A percentile compares a stretch with the other conserved stretches of the same genome.
phyloP scores from a whole-genome alignment of 2,329 filamentous ascomycete genomes.

The Penicillium crustosum region DNA sequence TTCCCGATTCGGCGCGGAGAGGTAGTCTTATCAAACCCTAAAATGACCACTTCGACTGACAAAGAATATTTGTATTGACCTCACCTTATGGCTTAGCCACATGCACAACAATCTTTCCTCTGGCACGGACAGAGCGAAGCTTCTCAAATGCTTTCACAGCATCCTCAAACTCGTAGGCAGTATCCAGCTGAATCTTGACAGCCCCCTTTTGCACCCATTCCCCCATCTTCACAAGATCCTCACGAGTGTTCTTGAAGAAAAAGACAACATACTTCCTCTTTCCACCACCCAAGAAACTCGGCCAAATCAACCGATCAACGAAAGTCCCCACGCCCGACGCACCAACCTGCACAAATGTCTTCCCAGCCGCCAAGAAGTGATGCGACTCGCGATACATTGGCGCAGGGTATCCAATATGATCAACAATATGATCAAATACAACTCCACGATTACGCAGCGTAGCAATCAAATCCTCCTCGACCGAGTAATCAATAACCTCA shows the following conservation, averaged over 20 bases:
- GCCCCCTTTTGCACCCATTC: slow-evolving; percentile 60
- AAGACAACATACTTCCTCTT: slow-evolving; percentile 38
- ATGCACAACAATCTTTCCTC: slow-evolving; percentile 59
- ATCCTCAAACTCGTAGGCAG: slow-evolving; percentile 56
- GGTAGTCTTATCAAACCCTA: neutral
- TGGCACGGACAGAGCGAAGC: slow-evolving; percentile 55
- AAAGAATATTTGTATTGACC: neutral
- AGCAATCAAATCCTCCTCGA: slow-evolving; percentile 46
- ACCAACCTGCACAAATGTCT: slow-evolving; percentile 55
- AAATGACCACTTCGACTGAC: neutral
- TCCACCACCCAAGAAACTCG: slow-evolving; percentile 52
- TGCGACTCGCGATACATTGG: slow-evolving; percentile 55
- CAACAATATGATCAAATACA: slow-evolving; percentile 55
- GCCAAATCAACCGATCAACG: slow-evolving; percentile 43
- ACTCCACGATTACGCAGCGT: slow-evolving; percentile 48
- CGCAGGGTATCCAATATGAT: slow-evolving; percentile 51
- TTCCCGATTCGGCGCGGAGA: slow-evolving; percentile 2
- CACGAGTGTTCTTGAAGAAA: slow-evolving; percentile 38
- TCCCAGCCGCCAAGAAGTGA: slow-evolving; percentile 50
- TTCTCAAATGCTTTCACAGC: slow-evolving; percentile 58
- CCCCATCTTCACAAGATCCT: slow-evolving; percentile 52
- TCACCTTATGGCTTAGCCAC: slow-evolving; percentile 17
- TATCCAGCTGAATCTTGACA: slow-evolving; percentile 57
- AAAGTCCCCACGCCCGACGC: slow-evolving; percentile 33
- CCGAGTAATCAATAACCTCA: slow-evolving; percentile 60